phyloP scores from a whole-genome alignment of 2,329 filamentous ascomycete species.

The Elsinoe ampelina region DNA sequence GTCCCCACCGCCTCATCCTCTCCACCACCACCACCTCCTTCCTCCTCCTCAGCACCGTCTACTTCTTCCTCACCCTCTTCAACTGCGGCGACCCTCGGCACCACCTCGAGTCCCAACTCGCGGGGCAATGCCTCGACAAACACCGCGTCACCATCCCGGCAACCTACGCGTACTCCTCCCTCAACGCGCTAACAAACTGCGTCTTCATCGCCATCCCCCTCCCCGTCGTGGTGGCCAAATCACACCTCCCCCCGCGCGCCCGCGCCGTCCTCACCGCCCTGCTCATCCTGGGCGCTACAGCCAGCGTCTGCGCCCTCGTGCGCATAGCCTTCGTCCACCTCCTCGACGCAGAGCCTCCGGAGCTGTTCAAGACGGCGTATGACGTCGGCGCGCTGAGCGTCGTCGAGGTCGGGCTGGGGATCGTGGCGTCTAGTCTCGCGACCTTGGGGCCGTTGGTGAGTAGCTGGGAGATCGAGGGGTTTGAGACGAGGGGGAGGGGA shows the following conservation, averaged over 20 bases:
- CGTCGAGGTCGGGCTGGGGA: constrained; percentile 27
- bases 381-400: constrained; percentile 24
- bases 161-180: constrained; percentile 19
- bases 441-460: constrained; percentile 27
- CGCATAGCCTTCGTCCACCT: constrained; percentile 21
- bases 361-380: constrained; percentile 21
- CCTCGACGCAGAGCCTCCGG: constrained; percentile 15
- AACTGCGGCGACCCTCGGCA: constrained; percentile 24
- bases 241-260: constrained; percentile 32
- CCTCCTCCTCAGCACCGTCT: constrained; percentile 29
- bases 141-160: constrained; percentile 14
- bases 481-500: not conserved
- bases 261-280: constrained; percentile 34
- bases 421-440: constrained; percentile 26
- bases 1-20: constrained; percentile 25
- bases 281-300: constrained; percentile 30
- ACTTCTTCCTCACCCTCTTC: constrained; percentile 26
- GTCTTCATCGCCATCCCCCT: constrained; percentile 33
- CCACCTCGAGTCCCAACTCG: constrained; percentile 19
- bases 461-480: not conserved
- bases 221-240: constrained; percentile 31
- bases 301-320: constrained; percentile 22
- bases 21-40: constrained; percentile 19
- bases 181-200: constrained; percentile 32
- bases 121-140: constrained; percentile 18